phyloP scores from a whole-genome alignment of 306 rosid species.

The Prunus dulcis region DNA sequence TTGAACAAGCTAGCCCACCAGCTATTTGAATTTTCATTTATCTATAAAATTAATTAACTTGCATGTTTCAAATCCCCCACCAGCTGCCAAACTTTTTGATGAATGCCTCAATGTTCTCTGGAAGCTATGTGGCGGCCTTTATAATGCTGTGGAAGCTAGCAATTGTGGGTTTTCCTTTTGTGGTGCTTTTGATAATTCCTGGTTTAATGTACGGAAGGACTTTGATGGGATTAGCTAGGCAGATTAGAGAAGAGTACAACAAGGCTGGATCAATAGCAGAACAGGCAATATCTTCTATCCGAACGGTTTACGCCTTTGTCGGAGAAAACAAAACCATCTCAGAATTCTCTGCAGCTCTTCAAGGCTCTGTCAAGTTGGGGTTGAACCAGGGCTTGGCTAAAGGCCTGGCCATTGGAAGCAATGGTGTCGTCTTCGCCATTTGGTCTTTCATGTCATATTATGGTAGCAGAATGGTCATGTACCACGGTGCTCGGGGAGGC shows the following conservation, averaged over 20 bases:
- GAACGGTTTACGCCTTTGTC: slow-evolving; percentile 81
- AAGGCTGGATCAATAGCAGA: slow-evolving; percentile 73
- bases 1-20: not conserved
- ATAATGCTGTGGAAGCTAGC: slow-evolving; percentile 72
- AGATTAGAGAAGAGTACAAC: slow-evolving; percentile 65
- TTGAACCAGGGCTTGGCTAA: slow-evolving; percentile 84
- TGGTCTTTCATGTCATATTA: slow-evolving; percentile 84
- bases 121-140: slow-evolving; percentile 72
- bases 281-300: slow-evolving; percentile 77
- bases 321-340: slow-evolving; percentile 68
- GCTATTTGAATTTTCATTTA: not conserved
- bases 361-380: slow-evolving; percentile 65
- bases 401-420: slow-evolving; percentile 92
- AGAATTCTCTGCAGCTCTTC: slow-evolving; percentile 67
- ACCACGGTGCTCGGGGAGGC: slow-evolving; percentile 80
- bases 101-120: slow-evolving; percentile 59
- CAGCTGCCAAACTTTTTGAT: slow-evolving; percentile 80
- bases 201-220: slow-evolving; percentile 82
- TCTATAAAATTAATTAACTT: not conserved
- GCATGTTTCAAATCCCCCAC: not conserved
- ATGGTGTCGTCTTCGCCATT: slow-evolving; percentile 73
- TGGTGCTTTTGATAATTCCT: slow-evolving; percentile 67
- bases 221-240: slow-evolving; percentile 58
- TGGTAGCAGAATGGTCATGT: slow-evolving; percentile 91
- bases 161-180: slow-evolving; percentile 72